A percentile compares a stretch with the other conserved stretches of the same genome.
Conservation (phyloP, 495 filamentous ascomycete species). For the Penicillium manginii region DNA sequence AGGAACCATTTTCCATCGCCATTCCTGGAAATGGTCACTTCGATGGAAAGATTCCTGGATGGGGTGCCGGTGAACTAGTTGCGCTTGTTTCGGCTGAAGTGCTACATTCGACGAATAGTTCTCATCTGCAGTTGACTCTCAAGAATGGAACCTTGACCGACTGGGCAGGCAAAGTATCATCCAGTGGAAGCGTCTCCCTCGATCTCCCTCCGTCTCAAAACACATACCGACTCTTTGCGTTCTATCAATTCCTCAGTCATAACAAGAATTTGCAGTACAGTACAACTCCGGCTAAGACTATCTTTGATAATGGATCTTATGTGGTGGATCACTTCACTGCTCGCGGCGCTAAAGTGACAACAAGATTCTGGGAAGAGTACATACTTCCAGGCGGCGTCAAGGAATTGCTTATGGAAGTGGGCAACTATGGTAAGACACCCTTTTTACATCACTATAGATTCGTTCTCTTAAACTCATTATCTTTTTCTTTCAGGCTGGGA, state of each 20-base stretch:
- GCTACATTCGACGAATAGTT: constrained; percentile 16
- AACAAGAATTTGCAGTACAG: constrained; percentile 29
- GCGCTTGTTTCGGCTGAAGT: constrained; percentile 35
- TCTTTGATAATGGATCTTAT: constrained; percentile 51
- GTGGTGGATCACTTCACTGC: constrained; percentile 54
- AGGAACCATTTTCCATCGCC: constrained; percentile 27
- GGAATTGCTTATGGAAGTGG: constrained; percentile 38
- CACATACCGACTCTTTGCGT: constrained; percentile 37
- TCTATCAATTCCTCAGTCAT: constrained; percentile 40
- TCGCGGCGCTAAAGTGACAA: constrained; percentile 43
- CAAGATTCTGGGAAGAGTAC: constrained; percentile 50
- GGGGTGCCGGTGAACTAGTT: constrained; percentile 41
- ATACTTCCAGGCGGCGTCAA: constrained; percentile 39
- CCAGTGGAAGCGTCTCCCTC: constrained; percentile 20
- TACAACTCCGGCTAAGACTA: constrained; percentile 17
- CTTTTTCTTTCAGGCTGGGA: constrained; percentile 44
- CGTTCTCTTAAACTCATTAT: constrained; percentile 2
- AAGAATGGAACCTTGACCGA: constrained; percentile 21
- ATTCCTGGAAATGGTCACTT: constrained; percentile 31
- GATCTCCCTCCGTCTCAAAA: constrained; percentile 4
- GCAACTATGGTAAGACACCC: constrained; percentile 43
- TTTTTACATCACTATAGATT: neutral
- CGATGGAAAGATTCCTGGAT: constrained; percentile 40
- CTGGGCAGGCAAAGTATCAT: constrained; percentile 17
- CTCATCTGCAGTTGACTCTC: constrained; percentile 18